phyloP scores from a whole-genome alignment of 257 asterid species.

The Parsonsia alboflavescens region DNA sequence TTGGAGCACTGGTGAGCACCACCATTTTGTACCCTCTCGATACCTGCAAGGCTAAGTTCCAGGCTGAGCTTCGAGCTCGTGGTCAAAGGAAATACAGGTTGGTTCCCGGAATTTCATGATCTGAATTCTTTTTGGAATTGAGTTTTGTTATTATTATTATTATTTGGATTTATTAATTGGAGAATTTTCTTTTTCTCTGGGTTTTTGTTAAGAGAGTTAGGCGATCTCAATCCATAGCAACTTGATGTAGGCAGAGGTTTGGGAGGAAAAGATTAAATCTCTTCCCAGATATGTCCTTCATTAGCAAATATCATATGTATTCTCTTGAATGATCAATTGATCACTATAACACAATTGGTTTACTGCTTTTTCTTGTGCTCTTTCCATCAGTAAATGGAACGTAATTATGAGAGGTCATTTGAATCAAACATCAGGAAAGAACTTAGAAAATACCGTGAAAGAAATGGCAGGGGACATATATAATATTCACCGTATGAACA shows the following conservation, averaged over 20 bases:
- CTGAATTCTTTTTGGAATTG: not conserved
- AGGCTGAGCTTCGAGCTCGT: conserved; percentile 35
- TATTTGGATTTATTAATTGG: not conserved
- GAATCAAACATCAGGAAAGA: not conserved
- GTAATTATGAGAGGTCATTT: not conserved
- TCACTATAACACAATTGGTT: not conserved
- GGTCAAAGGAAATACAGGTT: conserved; percentile 43
- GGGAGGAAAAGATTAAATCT: too few species aligned
- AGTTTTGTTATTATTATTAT: not conserved
- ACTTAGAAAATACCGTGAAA: not conserved
- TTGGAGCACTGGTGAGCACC: conserved; percentile 40
- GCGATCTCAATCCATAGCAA: not conserved
- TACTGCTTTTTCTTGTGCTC: not conserved
- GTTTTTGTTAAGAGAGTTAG: not conserved
- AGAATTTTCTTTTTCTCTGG: not conserved
- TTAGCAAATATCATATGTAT: too few species aligned
- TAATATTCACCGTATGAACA: not conserved
- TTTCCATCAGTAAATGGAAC: not conserved
- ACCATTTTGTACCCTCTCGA: conserved; percentile 42
- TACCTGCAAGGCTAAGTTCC: conserved; percentile 45
- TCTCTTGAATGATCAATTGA: too few species aligned
- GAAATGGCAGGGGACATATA: not conserved
- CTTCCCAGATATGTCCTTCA: too few species aligned
- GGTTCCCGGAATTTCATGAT: not conserved
- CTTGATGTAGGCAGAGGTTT: not conserved